Evolutionary conservation across 352 stramenopile genomes (phyloP), one percentile per base, ranked within the genome.

Genomic region (Thalassiosira exigua): DNA sequence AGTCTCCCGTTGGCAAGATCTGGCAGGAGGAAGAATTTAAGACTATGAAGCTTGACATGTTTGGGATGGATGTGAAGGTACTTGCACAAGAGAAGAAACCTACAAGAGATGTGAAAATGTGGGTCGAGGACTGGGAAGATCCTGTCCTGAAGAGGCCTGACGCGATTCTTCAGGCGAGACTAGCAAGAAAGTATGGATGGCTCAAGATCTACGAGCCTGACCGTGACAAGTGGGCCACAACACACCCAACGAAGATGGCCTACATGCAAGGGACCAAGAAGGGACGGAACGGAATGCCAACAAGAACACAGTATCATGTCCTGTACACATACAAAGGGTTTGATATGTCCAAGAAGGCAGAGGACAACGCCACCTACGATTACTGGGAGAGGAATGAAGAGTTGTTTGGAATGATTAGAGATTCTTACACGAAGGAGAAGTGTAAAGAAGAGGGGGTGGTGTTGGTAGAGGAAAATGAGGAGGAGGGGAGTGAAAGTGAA

Each of bases 101-200:
- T 54, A 3, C 21, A 50, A 36, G 41, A 17, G 21, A 59, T 5
- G 64, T 73, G 36, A 24, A 51, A 39, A 51, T 36, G 3, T 73
- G 64, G 64, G 12, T 27, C n/a, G 64, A 73, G 32, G 21, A 17
- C 4, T 73, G 64, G 64, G 64, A 73, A 62, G 21, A 56, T 12
- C 4, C 17, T 14, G 51, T 46, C n/a, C 21, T 73, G 22, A 62
- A 62, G 33, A 62, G 4, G 29, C 26, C 19, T 39, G 41, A 69
- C 29, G 3, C 41, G 7, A 22, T 69, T 4, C 9, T 44, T 19
- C 33, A 69, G 29, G 39, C 24, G 44, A 39, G 41, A 14, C 14
- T 65, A 7, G 12, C 26, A 5, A 65, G 19, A 5, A 65, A 65
- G 27, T 65, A 65, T 27, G 26, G 54, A n/a, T 14, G 30, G 14